Conservation (phyloP, 495 filamentous ascomycete genomes). For the Trichoderma parareesei region DNA sequence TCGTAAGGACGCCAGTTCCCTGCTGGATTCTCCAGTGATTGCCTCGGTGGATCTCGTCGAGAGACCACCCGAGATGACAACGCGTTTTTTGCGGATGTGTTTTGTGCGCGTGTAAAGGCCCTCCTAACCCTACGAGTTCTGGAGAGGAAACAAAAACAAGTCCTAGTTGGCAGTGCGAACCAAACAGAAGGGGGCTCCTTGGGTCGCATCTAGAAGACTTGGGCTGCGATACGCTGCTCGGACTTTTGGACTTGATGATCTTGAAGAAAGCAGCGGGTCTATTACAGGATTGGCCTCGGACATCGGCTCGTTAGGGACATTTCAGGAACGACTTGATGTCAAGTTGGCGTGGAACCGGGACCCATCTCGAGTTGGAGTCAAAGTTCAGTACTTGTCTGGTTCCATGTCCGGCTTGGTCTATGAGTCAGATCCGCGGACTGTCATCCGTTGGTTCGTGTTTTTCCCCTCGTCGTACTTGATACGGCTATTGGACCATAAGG, state of each 20-base stretch:
- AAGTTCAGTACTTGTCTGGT: conserved; percentile 85
- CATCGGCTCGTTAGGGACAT: neutral
- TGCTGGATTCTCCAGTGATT: conserved; percentile 23
- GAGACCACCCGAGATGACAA: conserved; percentile 42
- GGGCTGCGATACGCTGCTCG: conserved; percentile 17
- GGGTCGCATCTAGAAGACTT: conserved; percentile 20
- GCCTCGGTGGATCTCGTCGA: conserved; percentile 25
- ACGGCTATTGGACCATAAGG: conserved; percentile 22
- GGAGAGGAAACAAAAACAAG: conserved; percentile 86
- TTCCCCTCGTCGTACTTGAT: conserved; percentile 17
- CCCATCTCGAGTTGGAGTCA: conserved; percentile 95
- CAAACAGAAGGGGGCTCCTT: conserved; percentile 53
- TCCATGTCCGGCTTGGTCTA: conserved; percentile 19
- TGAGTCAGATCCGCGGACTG: conserved; percentile 13
- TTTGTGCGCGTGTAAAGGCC: conserved; percentile 66
- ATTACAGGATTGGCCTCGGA: conserved; percentile 8
- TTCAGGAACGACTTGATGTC: conserved; percentile 11
- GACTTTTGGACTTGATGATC: conserved; percentile 16
- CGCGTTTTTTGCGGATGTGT: conserved; percentile 79
- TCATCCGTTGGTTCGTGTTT: conserved; percentile 22
- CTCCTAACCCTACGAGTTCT: conserved; percentile 35
- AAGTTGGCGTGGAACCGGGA: conserved; percentile 44
- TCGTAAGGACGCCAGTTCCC: conserved; percentile 58
- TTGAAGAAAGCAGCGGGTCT: conserved; percentile 30
- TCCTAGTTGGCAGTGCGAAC: conserved; percentile 71